Evolutionary conservation across 1,139 yeast species (phyloP), one percentile per base, ranked within the genome.

Genomic region (Yarrowia galli): DNA sequence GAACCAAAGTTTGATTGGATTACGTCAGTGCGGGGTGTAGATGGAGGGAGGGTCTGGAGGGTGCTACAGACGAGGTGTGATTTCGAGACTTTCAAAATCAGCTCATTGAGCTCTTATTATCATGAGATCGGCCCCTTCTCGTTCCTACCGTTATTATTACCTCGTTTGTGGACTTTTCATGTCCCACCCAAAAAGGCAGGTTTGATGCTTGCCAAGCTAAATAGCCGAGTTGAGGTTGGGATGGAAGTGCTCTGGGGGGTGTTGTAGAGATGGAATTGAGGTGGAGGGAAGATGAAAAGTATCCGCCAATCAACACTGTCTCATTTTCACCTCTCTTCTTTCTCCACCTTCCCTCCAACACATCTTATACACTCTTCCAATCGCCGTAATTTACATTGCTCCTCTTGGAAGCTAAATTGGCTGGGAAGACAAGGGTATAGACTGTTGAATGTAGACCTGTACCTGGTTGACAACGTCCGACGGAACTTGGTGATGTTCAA

Each of bases 1-100:
- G 58, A 18, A 13, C 42, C 42, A 51, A 51, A 51, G 58, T 51
- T 51, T 51, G 58, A 51, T 51, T 51, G 58, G 58, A 20, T 42
- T 42, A 42, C 45, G 23, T 42, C 43, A 42, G 18, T 2, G 40
- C 18, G 58, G 23, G 16, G 18, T 0, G 6, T 5, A 6, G 3
- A 15, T 3, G 22, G 28, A 20, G 2, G n/a, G 6, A 10, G n/a
- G 2, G 4, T 0, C 3, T 4, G 42, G 12, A 23, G 6, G 25
- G 15, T 13, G 42, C 3, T 1, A 12, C 3, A 20, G 42, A 3
- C 8, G 13, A 4, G 18, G 12, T 20, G 42, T 18, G 40, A 12
- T 28, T 8, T 2, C 10, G 25, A 10, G n/a, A 13, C 5, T 16
- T 36, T 12, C 6, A 9, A 15, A 12, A 35, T 35, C 5, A 5